Base-by-base conservation (phyloP, 441 rosid species). In the Manihot esculenta region DNA sequence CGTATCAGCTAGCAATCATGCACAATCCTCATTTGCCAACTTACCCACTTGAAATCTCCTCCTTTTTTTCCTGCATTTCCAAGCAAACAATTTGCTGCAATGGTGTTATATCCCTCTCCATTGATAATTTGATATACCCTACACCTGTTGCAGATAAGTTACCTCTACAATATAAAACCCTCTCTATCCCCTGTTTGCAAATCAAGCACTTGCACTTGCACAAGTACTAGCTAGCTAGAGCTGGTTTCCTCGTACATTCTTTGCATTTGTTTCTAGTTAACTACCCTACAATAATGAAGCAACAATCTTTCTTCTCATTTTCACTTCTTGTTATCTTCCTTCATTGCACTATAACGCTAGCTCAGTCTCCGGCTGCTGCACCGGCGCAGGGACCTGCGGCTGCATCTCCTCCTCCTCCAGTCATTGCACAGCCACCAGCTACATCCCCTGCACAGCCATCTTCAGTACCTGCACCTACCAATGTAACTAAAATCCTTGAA, bases 401-500 rank as follows among this genome's bases (percentile, higher is more conserved):
- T 18, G 66, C 66, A 41, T 42, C 51, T 24, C 14, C 45, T 27
- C 70, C 45, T 15, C 44, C 71, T 27, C 18, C 65, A 26, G 21
- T 30, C 11, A 14, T 47, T 1, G 2, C 58, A 27, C 41, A 26
- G 27, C n/a, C 62, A 21, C 68, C 68, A 23, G 27, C 56, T 26
- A 41, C 54, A 9, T 13, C 62, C 49, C 35, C 64, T 17, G 41
- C 62, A 15, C 20, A 50, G 59, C 24, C 74, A 6, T 23, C 64
- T 3, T 47, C 62, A 3, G 84, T 90, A 12, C 15, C 89, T 13
- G 89, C 88, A 20, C 92, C 91, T 5, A 84, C 84, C 10, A 82
- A 89, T 54, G 80, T 89, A 24, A 76, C 88, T 33, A 87, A 87
- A 72, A 72, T 92, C 87, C 95, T 89, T 0, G 84, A 81, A 51